These are phyloP conservation scores for Suhomyces ambrosiae DNA, from an alignment of 1,139 yeast genomes.

Conservation along the genomic window DNA sequence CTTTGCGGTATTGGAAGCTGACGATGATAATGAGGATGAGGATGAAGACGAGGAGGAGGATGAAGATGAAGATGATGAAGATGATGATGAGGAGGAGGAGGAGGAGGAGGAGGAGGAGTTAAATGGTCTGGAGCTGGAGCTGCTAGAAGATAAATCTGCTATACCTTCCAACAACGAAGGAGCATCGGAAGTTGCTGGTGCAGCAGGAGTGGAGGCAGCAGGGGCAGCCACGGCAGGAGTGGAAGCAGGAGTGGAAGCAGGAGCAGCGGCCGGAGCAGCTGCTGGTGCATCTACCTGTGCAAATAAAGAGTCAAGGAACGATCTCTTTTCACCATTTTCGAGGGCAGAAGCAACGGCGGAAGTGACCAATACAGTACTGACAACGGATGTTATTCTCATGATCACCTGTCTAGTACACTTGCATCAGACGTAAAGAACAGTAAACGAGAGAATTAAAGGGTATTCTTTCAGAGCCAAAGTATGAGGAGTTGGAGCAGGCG, in stretches of 20 bases:
- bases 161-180: constrained; percentile 7
- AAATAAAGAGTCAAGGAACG: constrained; percentile 21
- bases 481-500: constrained; percentile 5
- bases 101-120: constrained; percentile 9
- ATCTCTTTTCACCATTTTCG: constrained; percentile 18
- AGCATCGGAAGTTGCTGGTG: constrained; percentile 6
- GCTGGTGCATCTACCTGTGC: constrained; percentile 10
- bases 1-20: not conserved
- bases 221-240: constrained; percentile 6
- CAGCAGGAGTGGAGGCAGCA: constrained; percentile 5
- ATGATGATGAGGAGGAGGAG: constrained; percentile 7
- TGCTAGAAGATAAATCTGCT: constrained; percentile 7
- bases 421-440: constrained; percentile 14
- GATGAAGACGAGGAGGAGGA: constrained; percentile 3
- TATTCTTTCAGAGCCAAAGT: constrained; percentile 8
- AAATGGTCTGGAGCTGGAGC: constrained; percentile 14
- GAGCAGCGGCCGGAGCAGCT: constrained; percentile 14
- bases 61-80: constrained; percentile 6
- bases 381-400: constrained; percentile 25
- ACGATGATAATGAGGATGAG: constrained; percentile 4
- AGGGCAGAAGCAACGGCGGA: constrained; percentile 23
- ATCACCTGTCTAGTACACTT: constrained; percentile 13
- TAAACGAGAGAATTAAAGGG: constrained; percentile 15
- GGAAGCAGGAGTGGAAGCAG: constrained; percentile 10
- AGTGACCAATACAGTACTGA: constrained; percentile 23